Evolutionary conservation across 371 early-diverging fungal species (phyloP), one percentile per base, ranked within the genome.

Genomic region (Mucor lusitanicus): DNA sequence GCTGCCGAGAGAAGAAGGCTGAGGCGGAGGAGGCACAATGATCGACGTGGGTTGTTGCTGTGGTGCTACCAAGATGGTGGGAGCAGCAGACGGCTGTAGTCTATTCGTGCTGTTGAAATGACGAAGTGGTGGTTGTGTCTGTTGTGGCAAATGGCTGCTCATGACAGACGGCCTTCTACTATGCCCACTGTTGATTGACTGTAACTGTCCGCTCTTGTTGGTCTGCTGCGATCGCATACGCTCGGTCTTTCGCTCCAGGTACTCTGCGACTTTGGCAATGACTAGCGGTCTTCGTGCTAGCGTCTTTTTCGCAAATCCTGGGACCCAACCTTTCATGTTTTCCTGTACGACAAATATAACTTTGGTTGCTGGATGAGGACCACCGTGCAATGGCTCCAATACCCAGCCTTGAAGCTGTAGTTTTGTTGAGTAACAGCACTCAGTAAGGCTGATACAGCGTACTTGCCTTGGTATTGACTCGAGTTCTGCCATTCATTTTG

Each of bases 211-310:
- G 19, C 57, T 71, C 66, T 63, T 35, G 54, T 75, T 77, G 1
- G 67, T 33, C n/a, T 70, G 70, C 46, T 78, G 77, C 12, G 71
- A 23, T 25, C 76, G 71, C 70, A 78, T 70, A 13, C 81, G 85
- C 3, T 84, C 82, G 13, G 88, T 84, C 62, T 90, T 86, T 68
- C 85, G 85, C 46, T 86, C 84, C 37, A 91, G 79, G 63, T 91
- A 90, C 13, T 83, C 85, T 27, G 89, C 87, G 53, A 91, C 77
- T 12, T 80, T 79, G 9, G 87, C 81, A 63, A 90, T 86, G 27
- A 87, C 89, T 1, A 90, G 70, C 15, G 91, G 89, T 25, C 90
- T 80, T 57, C 87, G 78, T 0, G 88, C 86, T 33, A 90, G 78
- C 23, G 88, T 76, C 50, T 88, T 85, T 69, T 85, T 87, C 3